These are phyloP conservation scores for Entomophthora muscae DNA, from an alignment of 371 early-diverging fungal species.

Conservation along the genomic window DNA sequence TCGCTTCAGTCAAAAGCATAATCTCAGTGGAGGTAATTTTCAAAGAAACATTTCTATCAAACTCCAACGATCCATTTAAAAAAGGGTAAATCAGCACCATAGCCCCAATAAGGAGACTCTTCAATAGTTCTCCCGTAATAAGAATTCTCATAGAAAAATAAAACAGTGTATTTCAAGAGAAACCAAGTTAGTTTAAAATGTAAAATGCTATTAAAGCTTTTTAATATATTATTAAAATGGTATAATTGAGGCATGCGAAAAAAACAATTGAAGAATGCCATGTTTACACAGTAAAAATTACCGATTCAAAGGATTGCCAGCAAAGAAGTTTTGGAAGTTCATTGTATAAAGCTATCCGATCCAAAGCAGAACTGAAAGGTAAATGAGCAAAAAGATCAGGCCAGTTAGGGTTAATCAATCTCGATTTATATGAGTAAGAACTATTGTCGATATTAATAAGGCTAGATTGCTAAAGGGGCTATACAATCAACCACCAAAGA, in stretches of 20 bases:
- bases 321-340: not conserved
- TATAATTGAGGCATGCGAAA: not conserved
- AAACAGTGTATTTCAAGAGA: not conserved
- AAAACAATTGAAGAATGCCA: too few relatives aligned
- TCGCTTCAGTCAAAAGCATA: not conserved
- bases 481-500: too few relatives aligned
- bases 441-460: too few relatives aligned
- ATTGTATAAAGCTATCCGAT: too few relatives aligned
- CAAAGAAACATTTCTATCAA: not conserved
- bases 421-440: too few relatives aligned
- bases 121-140: not conserved
- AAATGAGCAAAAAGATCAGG: too few relatives aligned
- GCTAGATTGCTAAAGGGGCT: too few relatives aligned
- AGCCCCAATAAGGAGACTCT: not conserved
- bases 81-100: not conserved
- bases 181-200: not conserved
- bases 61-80: not conserved
- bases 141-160: not conserved
- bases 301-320: not conserved
- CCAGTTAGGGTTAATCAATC: too few relatives aligned
- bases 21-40: not conserved
- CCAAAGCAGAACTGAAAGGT: too few relatives aligned
- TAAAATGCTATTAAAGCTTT: not conserved
- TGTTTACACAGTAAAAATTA: too few relatives aligned
- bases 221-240: not conserved